A percentile compares a stretch with the other conserved stretches of the same genome.
phyloP scores from a whole-genome alignment of 2,329 filamentous ascomycete genomes.

The Penicillium capsulatum region DNA sequence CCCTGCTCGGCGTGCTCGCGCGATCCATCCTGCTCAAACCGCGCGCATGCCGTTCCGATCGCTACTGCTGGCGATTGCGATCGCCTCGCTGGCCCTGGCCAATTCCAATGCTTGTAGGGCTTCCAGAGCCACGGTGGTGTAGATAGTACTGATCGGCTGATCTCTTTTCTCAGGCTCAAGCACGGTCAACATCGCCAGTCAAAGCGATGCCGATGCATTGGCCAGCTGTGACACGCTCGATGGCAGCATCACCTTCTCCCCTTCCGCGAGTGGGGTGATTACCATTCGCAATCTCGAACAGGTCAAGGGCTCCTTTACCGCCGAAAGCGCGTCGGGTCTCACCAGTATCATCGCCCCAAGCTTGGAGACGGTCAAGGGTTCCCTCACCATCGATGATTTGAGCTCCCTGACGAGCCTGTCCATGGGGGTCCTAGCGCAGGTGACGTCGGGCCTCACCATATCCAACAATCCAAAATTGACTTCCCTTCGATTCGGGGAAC shows the following conservation, averaged over 20 bases:
- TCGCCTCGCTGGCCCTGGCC: background rate
- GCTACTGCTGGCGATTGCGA: background rate
- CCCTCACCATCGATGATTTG: constrained; percentile 19
- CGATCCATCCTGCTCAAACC: background rate
- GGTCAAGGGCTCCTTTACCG: constrained; percentile 23
- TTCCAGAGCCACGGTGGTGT: background rate
- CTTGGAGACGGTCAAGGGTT: constrained; percentile 19
- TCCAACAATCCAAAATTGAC: constrained; percentile 21
- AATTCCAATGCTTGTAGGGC: constrained; percentile 10
- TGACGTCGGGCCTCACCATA: constrained; percentile 19
- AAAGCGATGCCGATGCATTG: constrained; percentile 29
- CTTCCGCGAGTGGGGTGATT: constrained; percentile 38
- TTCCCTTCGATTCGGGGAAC: constrained; percentile 16
- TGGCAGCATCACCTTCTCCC: constrained; percentile 38
- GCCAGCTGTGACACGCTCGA: constrained; percentile 39
- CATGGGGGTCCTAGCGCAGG: constrained; percentile 15
- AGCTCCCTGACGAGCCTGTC: constrained; percentile 17
- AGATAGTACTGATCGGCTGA: constrained; percentile 1
- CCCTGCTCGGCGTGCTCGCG: too few species aligned
- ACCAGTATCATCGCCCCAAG: constrained; percentile 16
- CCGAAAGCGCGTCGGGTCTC: constrained; percentile 15
- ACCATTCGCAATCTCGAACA: constrained; percentile 38
- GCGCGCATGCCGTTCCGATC: background rate
- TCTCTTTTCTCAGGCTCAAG: constrained; percentile 35
- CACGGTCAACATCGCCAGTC: constrained; percentile 42